Evolutionary conservation across 345 rosid species (phyloP), one percentile per base, ranked within the genome.

Genomic region (Brassica rapa): DNA sequence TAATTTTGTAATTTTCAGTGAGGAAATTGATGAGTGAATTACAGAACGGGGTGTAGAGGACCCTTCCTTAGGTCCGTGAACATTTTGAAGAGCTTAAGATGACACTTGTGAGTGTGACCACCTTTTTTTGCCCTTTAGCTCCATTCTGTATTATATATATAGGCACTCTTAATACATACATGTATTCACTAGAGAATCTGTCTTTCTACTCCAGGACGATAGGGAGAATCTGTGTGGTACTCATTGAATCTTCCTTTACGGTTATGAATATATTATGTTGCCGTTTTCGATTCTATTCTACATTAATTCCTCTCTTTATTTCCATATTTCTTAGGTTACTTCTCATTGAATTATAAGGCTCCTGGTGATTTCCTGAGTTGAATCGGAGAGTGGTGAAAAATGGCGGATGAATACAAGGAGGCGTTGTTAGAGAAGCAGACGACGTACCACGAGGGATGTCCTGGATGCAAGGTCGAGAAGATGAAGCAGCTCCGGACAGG

Each of bases 391-490:
- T 10, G 8, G 19, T 14, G 55, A 16, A 5, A n/a, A 32, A 80
- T 80, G 83, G 62, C 43, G 3, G 79, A 80, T 0, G 79, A 80
- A 63, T 80, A 80, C 68, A 80, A 63, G 16, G 76, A 70, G 0
- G 67, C 72, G 24, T 64, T 80, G 75, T 41, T 80, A 56, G 83
- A 74, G 72, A 70, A 80, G 23, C 32, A 69, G 0, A 74, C 43
- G 23, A 74, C 43, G 30, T 80, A 29, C 24, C 67, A 80, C 24
- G 83, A 73, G 0, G 70, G 70, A 15, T 79, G 82, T 59, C 88
- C 98, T 0, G 98, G 98, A 3, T 94, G 96, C 72, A 86, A 87
- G 49, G 88, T 89, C 71, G 96, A 92, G 30, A 82, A 80, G 77
- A 71, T 53, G 68, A 92, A 90, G 71, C 81, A 84, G 80, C 65